Conservation (phyloP, 2,329 filamentous ascomycete genomes). For the Kalaharituber pfeilii region DNA sequence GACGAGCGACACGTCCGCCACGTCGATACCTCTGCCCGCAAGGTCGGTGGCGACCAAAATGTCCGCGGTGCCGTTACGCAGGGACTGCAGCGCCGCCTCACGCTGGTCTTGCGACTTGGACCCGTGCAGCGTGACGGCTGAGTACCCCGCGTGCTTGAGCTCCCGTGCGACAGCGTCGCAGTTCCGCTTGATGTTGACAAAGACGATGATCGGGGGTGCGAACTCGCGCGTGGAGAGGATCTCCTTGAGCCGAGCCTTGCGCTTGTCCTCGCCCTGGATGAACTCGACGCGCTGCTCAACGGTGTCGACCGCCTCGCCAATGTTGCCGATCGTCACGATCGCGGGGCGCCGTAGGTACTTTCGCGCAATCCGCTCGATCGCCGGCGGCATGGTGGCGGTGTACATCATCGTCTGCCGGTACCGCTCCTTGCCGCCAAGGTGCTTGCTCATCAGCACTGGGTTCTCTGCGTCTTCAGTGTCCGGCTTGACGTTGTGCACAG, state of each 20-base stretch:
- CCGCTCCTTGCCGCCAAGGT: conserved; percentile 54
- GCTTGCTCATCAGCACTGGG: conserved; percentile 62
- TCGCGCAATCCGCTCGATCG: conserved; percentile 87
- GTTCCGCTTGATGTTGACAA: conserved; percentile 99
- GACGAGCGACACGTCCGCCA: conserved; percentile 80
- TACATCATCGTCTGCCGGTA: conserved; percentile 99
- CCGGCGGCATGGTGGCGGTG: conserved; percentile 89
- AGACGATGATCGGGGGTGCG: conserved; percentile 84
- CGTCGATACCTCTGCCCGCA: conserved; percentile 93
- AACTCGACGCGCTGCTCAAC: conserved; percentile 96
- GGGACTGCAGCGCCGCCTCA: conserved; percentile 73
- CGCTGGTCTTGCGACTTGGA: conserved; percentile 96
- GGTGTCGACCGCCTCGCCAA: conserved; percentile 89
- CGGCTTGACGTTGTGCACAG: conserved; percentile 84
- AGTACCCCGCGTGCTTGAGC: conserved; percentile 87
- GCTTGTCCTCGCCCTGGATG: conserved; percentile 75
- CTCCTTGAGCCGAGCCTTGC: conserved; percentile 88
- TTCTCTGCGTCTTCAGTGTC: conserved; percentile 86
- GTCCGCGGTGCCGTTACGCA: conserved; percentile 63
- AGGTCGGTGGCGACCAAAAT: conserved; percentile 92
- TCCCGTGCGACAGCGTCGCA: conserved; percentile 89
- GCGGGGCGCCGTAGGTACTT: conserved; percentile 89
- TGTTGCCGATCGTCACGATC: conserved; percentile 84
- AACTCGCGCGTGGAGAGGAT: conserved; percentile 70
- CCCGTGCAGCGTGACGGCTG: conserved; percentile 76